These are phyloP conservation scores for Candolleomyces efflorescens DNA, from an alignment of 768 basidiomycete genomes.

Conservation along the genomic window DNA sequence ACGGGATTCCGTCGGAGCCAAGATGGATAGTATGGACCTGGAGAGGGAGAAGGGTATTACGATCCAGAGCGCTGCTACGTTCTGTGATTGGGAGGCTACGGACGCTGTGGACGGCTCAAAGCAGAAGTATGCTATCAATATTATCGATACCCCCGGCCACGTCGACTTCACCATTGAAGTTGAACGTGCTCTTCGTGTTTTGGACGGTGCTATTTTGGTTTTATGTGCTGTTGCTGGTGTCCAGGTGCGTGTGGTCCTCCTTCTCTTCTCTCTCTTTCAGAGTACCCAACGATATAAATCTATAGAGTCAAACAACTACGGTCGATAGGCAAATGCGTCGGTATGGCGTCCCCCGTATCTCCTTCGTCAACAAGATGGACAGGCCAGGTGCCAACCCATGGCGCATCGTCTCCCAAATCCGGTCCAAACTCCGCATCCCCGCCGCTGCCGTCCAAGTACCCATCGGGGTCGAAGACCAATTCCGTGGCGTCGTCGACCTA, in stretches of 20 bases:
- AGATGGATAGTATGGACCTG: slow-evolving; percentile 99
- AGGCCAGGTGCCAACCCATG: slow-evolving; percentile 97
- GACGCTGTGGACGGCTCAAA: slow-evolving; percentile 55
- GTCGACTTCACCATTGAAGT: slow-evolving; percentile 99
- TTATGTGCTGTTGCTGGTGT: slow-evolving; percentile 97
- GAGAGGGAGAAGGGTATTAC: slow-evolving; percentile 99
- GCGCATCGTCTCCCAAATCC: slow-evolving; percentile 89
- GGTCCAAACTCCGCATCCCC: slow-evolving; percentile 84
- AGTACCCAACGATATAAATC: no score
- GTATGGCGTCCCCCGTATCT: slow-evolving; percentile 92
- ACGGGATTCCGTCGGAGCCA: slow-evolving; percentile 92
- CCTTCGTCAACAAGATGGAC: slow-evolving; percentile 99
- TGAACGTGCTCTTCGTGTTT: slow-evolving; percentile 90
- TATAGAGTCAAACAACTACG: slow-evolving; percentile 94
- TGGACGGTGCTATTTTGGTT: slow-evolving; percentile 96
- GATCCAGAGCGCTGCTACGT: slow-evolving; percentile 97
- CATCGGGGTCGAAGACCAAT: slow-evolving; percentile 84
- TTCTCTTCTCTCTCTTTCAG: not conserved
- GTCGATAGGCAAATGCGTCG: slow-evolving; percentile 99
- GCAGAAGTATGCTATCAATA: slow-evolving; percentile 91
- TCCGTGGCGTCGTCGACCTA: slow-evolving; percentile 90
- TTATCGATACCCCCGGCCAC: slow-evolving; percentile 98
- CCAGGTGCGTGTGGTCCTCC: slow-evolving; percentile 44
- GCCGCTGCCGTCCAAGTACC: slow-evolving; percentile 96
- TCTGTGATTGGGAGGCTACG: slow-evolving; percentile 89